Conservation (phyloP, 345 rosid species). For the Pistacia atlantica region DNA sequence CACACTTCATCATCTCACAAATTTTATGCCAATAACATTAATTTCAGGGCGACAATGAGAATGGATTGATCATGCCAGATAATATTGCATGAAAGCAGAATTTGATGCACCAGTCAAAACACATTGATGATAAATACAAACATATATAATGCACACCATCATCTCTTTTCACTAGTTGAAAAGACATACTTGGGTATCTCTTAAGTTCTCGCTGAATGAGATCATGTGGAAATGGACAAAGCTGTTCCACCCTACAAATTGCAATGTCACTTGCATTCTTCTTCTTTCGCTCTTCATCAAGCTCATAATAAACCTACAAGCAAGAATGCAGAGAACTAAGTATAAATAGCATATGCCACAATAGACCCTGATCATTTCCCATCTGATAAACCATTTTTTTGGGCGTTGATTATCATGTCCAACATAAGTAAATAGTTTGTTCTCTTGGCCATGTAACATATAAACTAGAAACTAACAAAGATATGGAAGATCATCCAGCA, state of each 20-base stretch:
- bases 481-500: background rate
- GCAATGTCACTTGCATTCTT: conserved; percentile 56
- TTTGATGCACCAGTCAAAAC: background rate
- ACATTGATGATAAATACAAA: background rate
- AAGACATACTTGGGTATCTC: conserved; percentile 66
- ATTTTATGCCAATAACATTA: background rate
- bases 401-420: background rate
- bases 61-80: background rate
- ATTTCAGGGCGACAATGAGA: background rate
- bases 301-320: conserved; percentile 62
- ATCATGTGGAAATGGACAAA: conserved; percentile 81
- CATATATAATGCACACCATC: background rate
- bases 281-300: conserved; percentile 68
- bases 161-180: background rate
- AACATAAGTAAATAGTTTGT: background rate
- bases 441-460: background rate
- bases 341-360: conserved; percentile 9
- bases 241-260: conserved; percentile 81
- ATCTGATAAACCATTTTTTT: background rate
- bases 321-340: background rate
- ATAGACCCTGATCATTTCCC: background rate
- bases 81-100: background rate
- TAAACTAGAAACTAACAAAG: background rate
- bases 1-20: background rate
- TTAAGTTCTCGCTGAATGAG: conserved; percentile 79